Evolutionary conservation across 805 yeast species (phyloP).

Genomic region (Candida ponderosae): DNA sequence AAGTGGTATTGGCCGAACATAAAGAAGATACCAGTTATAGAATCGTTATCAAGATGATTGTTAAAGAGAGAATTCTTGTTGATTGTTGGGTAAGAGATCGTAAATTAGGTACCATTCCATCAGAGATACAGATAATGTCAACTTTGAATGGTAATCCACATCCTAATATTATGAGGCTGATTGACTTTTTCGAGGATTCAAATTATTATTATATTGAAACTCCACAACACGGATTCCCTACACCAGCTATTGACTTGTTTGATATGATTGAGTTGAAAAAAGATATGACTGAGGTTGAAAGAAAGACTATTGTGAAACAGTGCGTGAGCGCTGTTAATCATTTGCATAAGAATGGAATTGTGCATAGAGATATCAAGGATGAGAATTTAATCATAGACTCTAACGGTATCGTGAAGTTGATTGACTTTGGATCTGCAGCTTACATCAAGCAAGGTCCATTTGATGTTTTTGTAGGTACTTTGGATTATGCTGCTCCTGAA

Average conservation of each 20-base stretch:
- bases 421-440: conserved; percentile 95
- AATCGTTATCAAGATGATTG: conserved; percentile 81
- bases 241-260: conserved; percentile 86
- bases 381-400: conserved; percentile 88
- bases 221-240: conserved; percentile 77
- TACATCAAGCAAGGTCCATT: conserved; percentile 88
- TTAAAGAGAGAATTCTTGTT: conserved; percentile 86
- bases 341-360: conserved; percentile 78
- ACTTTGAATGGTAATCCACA: conserved; percentile 72
- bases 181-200: conserved; percentile 91
- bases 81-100: conserved; percentile 98
- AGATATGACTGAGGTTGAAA: conserved; percentile 73
- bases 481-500: conserved; percentile 97
- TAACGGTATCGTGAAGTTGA: conserved; percentile 71
- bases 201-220: conserved; percentile 87
- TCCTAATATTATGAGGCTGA: conserved; percentile 75
- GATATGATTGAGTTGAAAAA: conserved; percentile 85
- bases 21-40: conserved; percentile 52
- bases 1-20: conserved; percentile 74
- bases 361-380: conserved; percentile 92
- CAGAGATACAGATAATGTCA: conserved; percentile 92
- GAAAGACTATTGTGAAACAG: conserved; percentile 71
- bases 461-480: conserved; percentile 95
- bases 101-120: conserved; percentile 84
- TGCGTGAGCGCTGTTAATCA: conserved; percentile 73